Conservation (phyloP, 192 early-diverging fungal species). For the Podila horticola region DNA sequence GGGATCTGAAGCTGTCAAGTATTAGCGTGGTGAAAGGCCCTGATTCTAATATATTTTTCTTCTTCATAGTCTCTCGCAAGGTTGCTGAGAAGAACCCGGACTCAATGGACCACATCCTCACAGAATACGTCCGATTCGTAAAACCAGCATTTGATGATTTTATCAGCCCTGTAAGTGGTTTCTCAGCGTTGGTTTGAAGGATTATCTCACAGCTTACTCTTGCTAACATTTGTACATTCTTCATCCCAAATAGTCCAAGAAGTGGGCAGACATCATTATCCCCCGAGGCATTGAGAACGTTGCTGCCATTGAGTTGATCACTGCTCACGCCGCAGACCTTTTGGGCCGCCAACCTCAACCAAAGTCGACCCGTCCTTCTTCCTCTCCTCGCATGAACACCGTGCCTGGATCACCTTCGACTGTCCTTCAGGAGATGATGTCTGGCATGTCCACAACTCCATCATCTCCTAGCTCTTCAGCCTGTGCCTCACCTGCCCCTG, state of each 20-base stretch:
- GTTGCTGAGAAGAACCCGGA: conserved; percentile 31
- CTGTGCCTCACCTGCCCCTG: conserved; percentile 20
- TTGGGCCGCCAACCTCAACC: conserved; percentile 23
- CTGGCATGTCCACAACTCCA: neutral
- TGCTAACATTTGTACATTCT: neutral
- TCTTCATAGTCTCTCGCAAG: conserved; percentile 39
- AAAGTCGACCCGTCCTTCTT: conserved; percentile 26
- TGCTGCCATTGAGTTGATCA: conserved; percentile 72
- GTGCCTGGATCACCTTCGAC: neutral
- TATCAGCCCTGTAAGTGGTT: conserved; percentile 73
- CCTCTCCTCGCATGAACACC: conserved; percentile 2
- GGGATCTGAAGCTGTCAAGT: too few relatives aligned
- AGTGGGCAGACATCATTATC: conserved; percentile 81
- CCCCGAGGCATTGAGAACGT: conserved; percentile 71
- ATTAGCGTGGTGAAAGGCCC: too few relatives aligned
- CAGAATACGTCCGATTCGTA: conserved; percentile 76
- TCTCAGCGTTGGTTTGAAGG: neutral
- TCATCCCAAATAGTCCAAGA: conserved; percentile 62
- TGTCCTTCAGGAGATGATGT: conserved; percentile 22
- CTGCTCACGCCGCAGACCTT: conserved; percentile 54
- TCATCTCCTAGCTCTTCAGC: conserved; percentile 15
- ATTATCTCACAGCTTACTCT: neutral
- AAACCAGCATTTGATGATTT: conserved; percentile 94
- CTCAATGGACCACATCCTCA: conserved; percentile 67
- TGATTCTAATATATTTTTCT: neutral